Evolutionary conservation across 1,139 yeast species (phyloP), one percentile per base, ranked within the genome.

Genomic region (Saccharomycopsis hybrid): DNA sequence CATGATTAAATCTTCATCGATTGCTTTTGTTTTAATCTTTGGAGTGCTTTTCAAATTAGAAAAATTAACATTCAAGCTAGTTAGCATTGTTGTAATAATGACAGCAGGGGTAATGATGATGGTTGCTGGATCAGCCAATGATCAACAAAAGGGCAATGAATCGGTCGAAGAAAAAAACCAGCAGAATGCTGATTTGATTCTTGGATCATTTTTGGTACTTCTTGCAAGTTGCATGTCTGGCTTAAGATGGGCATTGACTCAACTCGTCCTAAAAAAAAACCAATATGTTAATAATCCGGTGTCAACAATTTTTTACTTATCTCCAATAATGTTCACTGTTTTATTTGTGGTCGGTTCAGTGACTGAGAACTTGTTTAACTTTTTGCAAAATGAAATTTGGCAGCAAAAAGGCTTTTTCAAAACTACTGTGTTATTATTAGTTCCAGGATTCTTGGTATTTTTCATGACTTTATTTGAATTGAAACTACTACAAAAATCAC

Each of bases 221-320:
- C 66, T 78, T 1, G 92, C 96, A 3, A 80, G 95, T 3, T 74
- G 85, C 63, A 76, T 88, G 67, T 84, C 95, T 27, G 98, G 98
- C 1, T 69, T 92, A 49, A 75, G 98, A 57, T 92, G 98, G 98
- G 90, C 96, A 1, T 77, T 89, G 57, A 89, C 97, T 2, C 97
- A 92, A 63, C 65, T 92, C 31, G 72, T 90, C 18, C 69, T 92
- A 51, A 81, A 80, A 57, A 74, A 72, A 51, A 80, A 81, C 59
- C 72, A 72, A 30, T 71, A 76, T 57, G 80, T 82, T 27, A 67
- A 72, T 49, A 88, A 89, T 60, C 95, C 97, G 2, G 78, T 92
- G 31, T 73, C 83, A 44, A 88, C 97, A 3, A 88, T 92, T 46
- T 75, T 85, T 60, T 86, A 85, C 60, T 68, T 92, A 27, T 78